Base-by-base conservation (phyloP, 2,329 filamentous ascomycete genomes). In the Trichophyton equinum region DNA sequence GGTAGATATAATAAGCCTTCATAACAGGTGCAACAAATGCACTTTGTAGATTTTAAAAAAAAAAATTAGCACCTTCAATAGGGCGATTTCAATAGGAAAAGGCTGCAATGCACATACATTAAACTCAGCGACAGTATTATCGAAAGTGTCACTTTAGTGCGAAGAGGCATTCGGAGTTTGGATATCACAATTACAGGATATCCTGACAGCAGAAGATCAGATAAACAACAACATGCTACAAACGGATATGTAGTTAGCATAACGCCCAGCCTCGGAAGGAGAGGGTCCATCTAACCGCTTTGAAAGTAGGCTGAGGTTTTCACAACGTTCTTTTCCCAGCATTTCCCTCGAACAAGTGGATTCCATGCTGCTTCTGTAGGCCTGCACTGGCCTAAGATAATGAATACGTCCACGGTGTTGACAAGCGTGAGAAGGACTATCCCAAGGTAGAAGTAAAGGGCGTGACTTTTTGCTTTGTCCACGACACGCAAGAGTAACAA, bases 121-220 rank as follows among this genome's bases (percentile, higher is more conserved):
- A 61, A 11, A 6, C 62, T 60, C 15, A 63, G 36, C 27, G 60
- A 57, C 2, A 63, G 22, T 8, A 63, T 58, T 3, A 40, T 38
- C 7, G 53, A 55, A 18, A 63, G 36, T 11, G 49, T 59, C 3
- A 61, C 51, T 30, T 62, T 63, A 15, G 61, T 18, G 1, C 59
- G 60, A 30, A 25, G 33, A 8, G 47, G 38, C 60, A 63, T 63
- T 33, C 61, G 57, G 22, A 63, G 49, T n/a, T 46, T 47, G 20
- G 53, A 59, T 8, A 63, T 62, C 15, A 63, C 60, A 40, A 60
- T 62, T n/a, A 60, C 49, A 20, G 62, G 62, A 46, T 62, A 63
- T 30, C 61, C 51, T 8, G 62, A 57, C 2, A 63, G 62, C n/a
- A 57, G 25, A 33, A 63, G 36, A 56, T 63, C 62, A n/a, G 62